phyloP scores from a whole-genome alignment of 306 rosid species.

The Cucurbita ficifolia region DNA sequence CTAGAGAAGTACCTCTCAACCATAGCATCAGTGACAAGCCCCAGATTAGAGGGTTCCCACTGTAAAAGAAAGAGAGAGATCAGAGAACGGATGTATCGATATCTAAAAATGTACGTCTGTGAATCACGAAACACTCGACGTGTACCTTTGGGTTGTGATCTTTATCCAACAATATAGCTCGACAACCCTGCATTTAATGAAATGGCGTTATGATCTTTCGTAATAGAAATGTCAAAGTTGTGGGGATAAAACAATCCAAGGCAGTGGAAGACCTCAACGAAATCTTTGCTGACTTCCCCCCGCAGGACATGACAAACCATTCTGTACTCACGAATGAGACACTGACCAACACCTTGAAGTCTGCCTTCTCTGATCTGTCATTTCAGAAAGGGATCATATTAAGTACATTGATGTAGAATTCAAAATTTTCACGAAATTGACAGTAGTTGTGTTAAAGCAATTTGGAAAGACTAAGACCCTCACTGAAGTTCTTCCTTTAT shows the following conservation, averaged over 20 bases:
- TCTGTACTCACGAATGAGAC: slow-evolving; percentile 73
- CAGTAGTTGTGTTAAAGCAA: neutral
- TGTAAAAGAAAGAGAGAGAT: slow-evolving; percentile 7
- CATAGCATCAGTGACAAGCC: slow-evolving; percentile 30
- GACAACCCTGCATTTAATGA: slow-evolving; percentile 59
- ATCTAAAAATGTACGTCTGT: neutral
- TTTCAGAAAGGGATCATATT: neutral
- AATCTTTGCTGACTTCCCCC: slow-evolving; percentile 82
- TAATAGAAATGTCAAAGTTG: slow-evolving; percentile 6
- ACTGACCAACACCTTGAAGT: slow-evolving; percentile 66
- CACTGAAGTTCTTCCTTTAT: neutral
- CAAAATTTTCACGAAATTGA: neutral
- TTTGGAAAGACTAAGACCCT: neutral
- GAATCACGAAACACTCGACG: neutral
- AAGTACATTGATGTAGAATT: neutral
- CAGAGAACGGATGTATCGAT: neutral
- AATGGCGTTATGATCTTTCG: neutral
- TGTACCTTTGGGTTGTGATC: slow-evolving; percentile 85
- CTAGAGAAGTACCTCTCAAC: slow-evolving; percentile 39
- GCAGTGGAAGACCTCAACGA: slow-evolving; percentile 46
- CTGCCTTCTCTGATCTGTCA: slow-evolving; percentile 63
- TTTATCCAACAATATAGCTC: slow-evolving; percentile 82
- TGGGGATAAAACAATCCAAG: neutral
- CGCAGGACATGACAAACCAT: slow-evolving; percentile 54
- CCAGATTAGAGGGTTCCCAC: slow-evolving; percentile 60